phyloP scores from a whole-genome alignment of 345 rosid genomes.

The Linum usitatissimum region DNA sequence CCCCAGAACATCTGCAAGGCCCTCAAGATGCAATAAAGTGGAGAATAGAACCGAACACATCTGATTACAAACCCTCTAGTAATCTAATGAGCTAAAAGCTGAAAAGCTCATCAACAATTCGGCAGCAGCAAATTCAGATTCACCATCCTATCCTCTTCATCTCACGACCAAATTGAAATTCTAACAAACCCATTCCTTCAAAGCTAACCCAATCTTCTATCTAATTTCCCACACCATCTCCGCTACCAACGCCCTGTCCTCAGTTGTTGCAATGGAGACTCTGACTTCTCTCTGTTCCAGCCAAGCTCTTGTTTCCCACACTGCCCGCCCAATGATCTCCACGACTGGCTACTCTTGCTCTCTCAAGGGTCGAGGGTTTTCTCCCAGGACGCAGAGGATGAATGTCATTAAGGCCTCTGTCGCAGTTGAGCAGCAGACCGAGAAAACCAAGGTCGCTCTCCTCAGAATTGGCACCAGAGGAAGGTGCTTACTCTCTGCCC shows the following conservation, averaged over 20 bases:
- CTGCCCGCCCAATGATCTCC: conserved; percentile 25
- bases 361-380: conserved; percentile 23
- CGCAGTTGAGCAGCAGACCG: conserved; percentile 45
- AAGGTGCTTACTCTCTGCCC: conserved; percentile 35
- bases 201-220: conserved; percentile 17
- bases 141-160: neutral
- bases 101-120: no score
- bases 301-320: conserved; percentile 16
- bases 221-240: neutral
- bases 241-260: neutral
- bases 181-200: conserved; percentile 11
- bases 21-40: no score
- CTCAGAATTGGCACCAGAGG: conserved; percentile 91
- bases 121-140: no score
- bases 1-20: no score
- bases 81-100: no score
- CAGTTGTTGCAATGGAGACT: conserved; percentile 26
- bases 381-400: conserved; percentile 19
- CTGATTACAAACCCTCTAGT: no score
- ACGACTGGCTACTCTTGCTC: conserved; percentile 14
- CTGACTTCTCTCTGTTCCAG: conserved; percentile 21
- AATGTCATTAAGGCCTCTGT: conserved; percentile 48
- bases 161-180: neutral
- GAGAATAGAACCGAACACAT: no score
- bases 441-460: conserved; percentile 53